phyloP scores from a whole-genome alignment of 2,329 filamentous ascomycete species.

The Botryotinia convoluta region DNA sequence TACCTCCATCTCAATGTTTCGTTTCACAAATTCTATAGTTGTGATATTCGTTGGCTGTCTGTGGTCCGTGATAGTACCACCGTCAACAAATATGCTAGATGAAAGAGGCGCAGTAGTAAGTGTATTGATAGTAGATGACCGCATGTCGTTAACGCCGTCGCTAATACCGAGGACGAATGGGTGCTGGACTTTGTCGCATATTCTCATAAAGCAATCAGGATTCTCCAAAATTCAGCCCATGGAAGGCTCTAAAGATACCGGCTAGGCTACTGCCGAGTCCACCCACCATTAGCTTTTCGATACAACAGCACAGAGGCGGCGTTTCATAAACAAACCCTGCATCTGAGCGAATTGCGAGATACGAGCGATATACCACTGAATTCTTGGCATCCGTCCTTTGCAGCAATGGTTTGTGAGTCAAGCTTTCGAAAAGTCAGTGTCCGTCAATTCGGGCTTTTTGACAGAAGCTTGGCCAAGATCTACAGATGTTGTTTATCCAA shows the following conservation, averaged over 20 bases:
- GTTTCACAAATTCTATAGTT: conserved; percentile 5
- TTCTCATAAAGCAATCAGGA: neutral
- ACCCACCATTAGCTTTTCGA: conserved; percentile 3
- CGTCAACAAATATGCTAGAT: conserved; percentile 1
- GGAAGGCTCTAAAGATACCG: neutral
- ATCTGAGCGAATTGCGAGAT: conserved; percentile 1
- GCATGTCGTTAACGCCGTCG: neutral
- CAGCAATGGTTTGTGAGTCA: neutral
- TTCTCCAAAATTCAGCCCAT: neutral
- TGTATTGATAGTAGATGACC: neutral
- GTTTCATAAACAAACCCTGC: conserved; percentile 8
- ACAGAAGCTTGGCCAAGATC: conserved; percentile 12
- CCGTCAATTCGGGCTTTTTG: conserved; percentile 5
- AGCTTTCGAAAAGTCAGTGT: conserved; percentile 11
- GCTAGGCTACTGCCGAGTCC: neutral
- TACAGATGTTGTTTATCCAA: neutral
- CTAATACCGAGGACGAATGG: neutral
- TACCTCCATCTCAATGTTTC: neutral
- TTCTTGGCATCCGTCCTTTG: conserved; percentile 4
- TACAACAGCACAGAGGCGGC: conserved; percentile 1
- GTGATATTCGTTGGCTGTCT: neutral
- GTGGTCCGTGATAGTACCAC: neutral
- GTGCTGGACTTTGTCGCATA: neutral
- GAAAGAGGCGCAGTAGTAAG: neutral
- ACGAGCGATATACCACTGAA: neutral